Evolutionary conservation across 345 rosid species (phyloP).

Genomic region (Corchorus capsularis): DNA sequence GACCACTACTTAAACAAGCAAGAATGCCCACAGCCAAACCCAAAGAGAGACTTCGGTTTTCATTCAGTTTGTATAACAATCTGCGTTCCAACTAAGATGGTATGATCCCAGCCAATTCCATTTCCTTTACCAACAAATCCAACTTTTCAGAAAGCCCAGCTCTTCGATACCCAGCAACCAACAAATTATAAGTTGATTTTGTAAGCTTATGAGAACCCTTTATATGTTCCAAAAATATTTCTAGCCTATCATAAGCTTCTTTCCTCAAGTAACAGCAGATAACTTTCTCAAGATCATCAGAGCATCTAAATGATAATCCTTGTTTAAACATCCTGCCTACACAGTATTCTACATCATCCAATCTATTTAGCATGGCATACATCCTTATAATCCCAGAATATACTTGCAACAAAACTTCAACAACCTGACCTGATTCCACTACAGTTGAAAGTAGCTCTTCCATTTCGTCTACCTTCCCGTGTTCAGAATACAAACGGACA

Average conservation of each 20-base stretch:
- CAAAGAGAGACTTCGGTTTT: not conserved
- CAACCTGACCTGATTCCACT: slow-evolving; percentile 21
- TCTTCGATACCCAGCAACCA: slow-evolving; percentile 44
- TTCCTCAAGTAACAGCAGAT: slow-evolving; percentile 42
- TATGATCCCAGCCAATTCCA: slow-evolving; percentile 30
- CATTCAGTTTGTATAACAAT: not conserved
- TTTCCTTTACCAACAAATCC: slow-evolving; percentile 31
- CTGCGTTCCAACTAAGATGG: not conserved
- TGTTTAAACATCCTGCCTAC: slow-evolving; percentile 46
- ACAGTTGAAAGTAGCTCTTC: slow-evolving; percentile 35
- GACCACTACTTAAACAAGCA: not conserved
- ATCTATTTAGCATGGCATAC: slow-evolving; percentile 34
- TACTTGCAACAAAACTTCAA: slow-evolving; percentile 24
- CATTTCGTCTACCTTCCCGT: slow-evolving; percentile 31
- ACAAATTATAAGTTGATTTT: slow-evolving; percentile 37
- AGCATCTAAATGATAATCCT: slow-evolving; percentile 34
- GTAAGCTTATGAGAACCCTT: slow-evolving; percentile 29
- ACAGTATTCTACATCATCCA: slow-evolving; percentile 46
- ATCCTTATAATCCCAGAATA: slow-evolving; percentile 36
- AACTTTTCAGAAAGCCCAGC: slow-evolving; percentile 34
- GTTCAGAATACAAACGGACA: slow-evolving; percentile 26
- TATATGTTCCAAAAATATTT: slow-evolving; percentile 39
- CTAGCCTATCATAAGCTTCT: slow-evolving; percentile 44
- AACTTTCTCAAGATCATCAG: slow-evolving; percentile 42
- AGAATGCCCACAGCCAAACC: not conserved